Conservation (phyloP, 2,329 filamentous ascomycete genomes). For the Shiraia sp. region DNA sequence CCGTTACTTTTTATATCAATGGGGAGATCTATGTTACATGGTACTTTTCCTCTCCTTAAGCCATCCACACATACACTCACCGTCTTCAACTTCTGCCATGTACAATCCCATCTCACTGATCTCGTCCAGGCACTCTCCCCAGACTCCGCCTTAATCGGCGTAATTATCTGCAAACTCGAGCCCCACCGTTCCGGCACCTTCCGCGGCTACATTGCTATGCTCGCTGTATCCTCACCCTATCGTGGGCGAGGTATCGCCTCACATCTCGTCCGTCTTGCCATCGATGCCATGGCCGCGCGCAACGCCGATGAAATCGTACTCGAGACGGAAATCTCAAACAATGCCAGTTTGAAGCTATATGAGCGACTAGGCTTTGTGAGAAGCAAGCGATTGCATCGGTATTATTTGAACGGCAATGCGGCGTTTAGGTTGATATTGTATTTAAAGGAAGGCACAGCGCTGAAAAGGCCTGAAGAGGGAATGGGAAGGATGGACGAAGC, state of each 20-base stretch:
- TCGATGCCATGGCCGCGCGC: slow-evolving; percentile 84
- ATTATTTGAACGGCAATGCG: slow-evolving; percentile 95
- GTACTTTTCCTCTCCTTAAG: slow-evolving; percentile 49
- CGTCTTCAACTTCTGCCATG: too few relatives aligned
- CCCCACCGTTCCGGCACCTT: slow-evolving; percentile 82
- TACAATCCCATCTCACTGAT: not conserved
- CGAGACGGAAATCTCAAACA: slow-evolving; percentile 93
- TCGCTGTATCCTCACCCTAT: slow-evolving; percentile 81
- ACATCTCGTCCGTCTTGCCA: slow-evolving; percentile 82
- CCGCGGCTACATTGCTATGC: slow-evolving; percentile 97
- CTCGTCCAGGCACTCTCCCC: slow-evolving; percentile 35
- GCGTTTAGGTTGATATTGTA: slow-evolving; percentile 87
- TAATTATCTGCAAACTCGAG: slow-evolving; percentile 94
- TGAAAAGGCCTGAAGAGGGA: slow-evolving; percentile 30
- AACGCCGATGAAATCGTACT: slow-evolving; percentile 93
- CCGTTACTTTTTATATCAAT: slow-evolving; percentile 96
- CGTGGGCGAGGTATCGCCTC: slow-evolving; percentile 86
- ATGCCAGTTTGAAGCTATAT: slow-evolving; percentile 87
- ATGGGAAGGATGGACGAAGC: not conserved
- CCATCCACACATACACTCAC: not conserved
- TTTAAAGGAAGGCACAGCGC: slow-evolving; percentile 58
- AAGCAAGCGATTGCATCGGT: slow-evolving; percentile 90
- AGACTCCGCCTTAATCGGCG: slow-evolving; percentile 71
- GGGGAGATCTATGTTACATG: slow-evolving; percentile 97
- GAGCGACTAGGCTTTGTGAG: slow-evolving; percentile 89